Conservation (phyloP, 2,329 filamentous ascomycete species). For the Exophiala lecanii-corni region DNA sequence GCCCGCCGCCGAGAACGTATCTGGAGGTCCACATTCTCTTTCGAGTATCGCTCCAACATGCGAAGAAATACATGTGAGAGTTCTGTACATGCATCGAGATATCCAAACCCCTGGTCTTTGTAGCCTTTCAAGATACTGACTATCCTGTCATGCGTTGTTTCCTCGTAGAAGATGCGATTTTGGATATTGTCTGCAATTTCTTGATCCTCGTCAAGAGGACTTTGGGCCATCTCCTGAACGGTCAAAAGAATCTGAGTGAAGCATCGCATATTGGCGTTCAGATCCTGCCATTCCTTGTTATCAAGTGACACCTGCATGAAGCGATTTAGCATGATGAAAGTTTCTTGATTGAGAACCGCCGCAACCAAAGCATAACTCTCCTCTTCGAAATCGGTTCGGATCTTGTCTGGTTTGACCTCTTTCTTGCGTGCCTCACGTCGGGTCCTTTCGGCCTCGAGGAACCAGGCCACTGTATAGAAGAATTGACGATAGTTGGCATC, state of each 20-base stretch:
- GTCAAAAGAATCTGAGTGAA: conserved; percentile 92
- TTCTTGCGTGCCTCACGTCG: conserved; percentile 59
- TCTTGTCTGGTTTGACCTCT: conserved; percentile 46
- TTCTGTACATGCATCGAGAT: conserved; percentile 87
- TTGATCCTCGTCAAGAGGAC: conserved; percentile 82
- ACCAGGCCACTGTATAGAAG: conserved; percentile 91
- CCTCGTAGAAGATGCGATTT: conserved; percentile 96
- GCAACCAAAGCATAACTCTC: conserved; percentile 84
- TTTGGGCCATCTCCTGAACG: conserved; percentile 85
- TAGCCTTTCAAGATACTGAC: conserved; percentile 77
- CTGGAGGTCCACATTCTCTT: conserved; percentile 91
- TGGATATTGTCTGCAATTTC: conserved; percentile 98
- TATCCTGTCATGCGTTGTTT: conserved; percentile 84
- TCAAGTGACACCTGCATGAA: conserved; percentile 75
- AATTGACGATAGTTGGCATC: conserved; percentile 77
- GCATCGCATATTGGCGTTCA: conserved; percentile 85
- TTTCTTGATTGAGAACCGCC: conserved; percentile 87
- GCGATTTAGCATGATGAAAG: conserved; percentile 81
- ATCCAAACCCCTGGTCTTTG: conserved; percentile 90
- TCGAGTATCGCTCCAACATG: conserved; percentile 88
- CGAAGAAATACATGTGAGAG: conserved; percentile 86
- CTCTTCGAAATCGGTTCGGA: conserved; percentile 51
- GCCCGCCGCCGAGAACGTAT: conserved; percentile 74
- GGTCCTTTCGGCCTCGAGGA: conserved; percentile 76
- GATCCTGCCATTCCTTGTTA: conserved; percentile 78